These are phyloP conservation scores for Rhexocercosporidium sp. DNA, from an alignment of 2,329 filamentous ascomycete species.

Conservation along the genomic window DNA sequence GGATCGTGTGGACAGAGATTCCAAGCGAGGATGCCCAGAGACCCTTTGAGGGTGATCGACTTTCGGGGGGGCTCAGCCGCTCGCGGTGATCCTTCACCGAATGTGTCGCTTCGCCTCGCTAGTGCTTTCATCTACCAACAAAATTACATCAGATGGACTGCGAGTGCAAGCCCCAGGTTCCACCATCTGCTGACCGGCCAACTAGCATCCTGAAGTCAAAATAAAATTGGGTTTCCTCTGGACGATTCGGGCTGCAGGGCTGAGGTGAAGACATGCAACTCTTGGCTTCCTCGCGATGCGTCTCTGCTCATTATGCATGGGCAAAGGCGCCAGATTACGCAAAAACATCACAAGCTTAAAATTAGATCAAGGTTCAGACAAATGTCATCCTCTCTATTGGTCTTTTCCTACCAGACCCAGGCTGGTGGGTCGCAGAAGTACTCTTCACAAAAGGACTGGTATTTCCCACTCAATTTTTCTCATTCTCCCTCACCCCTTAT, in stretches of 20 bases:
- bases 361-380: background rate
- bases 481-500: background rate
- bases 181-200: background rate
- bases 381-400: too few species aligned
- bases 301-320: background rate
- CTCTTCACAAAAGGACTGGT: background rate
- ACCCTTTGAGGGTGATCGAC: background rate
- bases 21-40: background rate
- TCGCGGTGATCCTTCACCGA: slow-evolving; percentile 4
- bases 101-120: background rate
- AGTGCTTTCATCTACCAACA: background rate
- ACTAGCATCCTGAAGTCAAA: background rate
- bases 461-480: background rate
- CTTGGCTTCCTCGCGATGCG: background rate
- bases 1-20: background rate
- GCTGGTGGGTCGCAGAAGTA: background rate
- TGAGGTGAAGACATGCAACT: background rate
- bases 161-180: background rate
- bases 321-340: background rate
- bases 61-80: slow-evolving; percentile 2
- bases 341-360: background rate
- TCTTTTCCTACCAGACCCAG: background rate
- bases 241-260: background rate
- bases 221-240: background rate
- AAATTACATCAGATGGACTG: background rate